Evolutionary conservation across 164 flowering plant species (phyloP).

Genomic region (Liriodendron chinense): DNA sequence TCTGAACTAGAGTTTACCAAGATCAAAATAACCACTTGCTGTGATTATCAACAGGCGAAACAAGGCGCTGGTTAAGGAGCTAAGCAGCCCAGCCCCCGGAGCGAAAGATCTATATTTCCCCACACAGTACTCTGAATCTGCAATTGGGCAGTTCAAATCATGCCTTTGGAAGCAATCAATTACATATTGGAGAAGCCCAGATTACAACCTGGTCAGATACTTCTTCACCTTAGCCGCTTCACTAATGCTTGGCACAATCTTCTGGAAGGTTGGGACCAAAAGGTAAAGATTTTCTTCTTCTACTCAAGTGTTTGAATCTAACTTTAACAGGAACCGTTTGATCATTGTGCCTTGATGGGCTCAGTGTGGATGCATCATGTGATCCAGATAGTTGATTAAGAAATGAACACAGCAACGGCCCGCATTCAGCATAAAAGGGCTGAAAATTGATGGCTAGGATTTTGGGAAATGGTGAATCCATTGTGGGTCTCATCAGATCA

Average conservation of each 20-base stretch:
- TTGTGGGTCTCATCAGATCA: too few relatives aligned
- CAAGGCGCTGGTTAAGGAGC: slow-evolving; percentile 63
- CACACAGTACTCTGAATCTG: slow-evolving; percentile 63
- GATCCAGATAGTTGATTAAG: background rate
- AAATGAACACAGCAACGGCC: background rate
- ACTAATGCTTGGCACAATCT: slow-evolving; percentile 73
- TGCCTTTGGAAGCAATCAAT: slow-evolving; percentile 95
- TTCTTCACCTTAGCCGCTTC: slow-evolving; percentile 69
- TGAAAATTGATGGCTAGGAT: background rate
- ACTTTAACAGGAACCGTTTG: background rate
- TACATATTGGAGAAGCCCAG: slow-evolving; percentile 98
- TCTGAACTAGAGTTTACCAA: background rate
- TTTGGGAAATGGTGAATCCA: too few relatives aligned
- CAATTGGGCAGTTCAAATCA: slow-evolving; percentile 79
- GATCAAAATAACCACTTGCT: background rate
- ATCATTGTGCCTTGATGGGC: background rate
- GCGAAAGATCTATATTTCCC: slow-evolving; percentile 73
- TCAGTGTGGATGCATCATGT: background rate
- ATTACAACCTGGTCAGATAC: slow-evolving; percentile 75
- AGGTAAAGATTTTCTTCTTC: slow-evolving; percentile 28
- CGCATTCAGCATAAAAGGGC: background rate
- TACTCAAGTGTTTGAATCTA: background rate
- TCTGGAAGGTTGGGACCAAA: slow-evolving; percentile 75
- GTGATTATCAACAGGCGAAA: slow-evolving; percentile 48
- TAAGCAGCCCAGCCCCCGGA: slow-evolving; percentile 69